phyloP scores from a whole-genome alignment of 805 yeast genomes.

The Wickerhamomyces chambardii region DNA sequence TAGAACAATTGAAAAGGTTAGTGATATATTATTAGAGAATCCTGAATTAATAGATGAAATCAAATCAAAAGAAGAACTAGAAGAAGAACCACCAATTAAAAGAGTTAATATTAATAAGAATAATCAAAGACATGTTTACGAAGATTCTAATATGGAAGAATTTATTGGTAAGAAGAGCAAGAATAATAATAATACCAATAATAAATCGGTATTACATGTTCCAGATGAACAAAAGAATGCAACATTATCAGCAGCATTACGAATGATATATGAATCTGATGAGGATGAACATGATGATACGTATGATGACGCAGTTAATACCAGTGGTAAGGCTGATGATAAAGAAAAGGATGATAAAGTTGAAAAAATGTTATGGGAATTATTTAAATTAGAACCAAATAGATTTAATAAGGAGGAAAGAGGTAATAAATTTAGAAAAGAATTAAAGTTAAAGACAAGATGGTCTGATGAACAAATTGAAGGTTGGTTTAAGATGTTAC shows the following conservation, averaged over 20 bases:
- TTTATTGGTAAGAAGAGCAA: conserved; percentile 8
- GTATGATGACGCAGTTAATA: conserved; percentile 40
- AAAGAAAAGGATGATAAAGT: conserved; percentile 23
- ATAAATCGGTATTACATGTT: conserved; percentile 14
- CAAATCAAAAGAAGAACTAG: no score
- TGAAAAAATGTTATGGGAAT: conserved; percentile 49
- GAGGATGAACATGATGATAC: conserved; percentile 87
- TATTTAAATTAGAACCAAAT: conserved; percentile 40
- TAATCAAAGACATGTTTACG: conserved; percentile 10
- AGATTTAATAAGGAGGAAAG: conserved; percentile 41
- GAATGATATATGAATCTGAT: conserved; percentile 59
- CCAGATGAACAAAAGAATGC: conserved; percentile 45
- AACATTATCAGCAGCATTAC: conserved; percentile 51
- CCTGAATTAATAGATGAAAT: conserved; percentile 36
- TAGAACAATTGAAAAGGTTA: conserved; percentile 45
- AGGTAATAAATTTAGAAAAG: conserved; percentile 38
- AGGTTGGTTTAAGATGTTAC: conserved; percentile 82
- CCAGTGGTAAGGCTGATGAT: conserved; percentile 9
- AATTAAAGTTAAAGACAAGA: conserved; percentile 38
- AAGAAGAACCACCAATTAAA: conserved; percentile 23
- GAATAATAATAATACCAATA: no score
- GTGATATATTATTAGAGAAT: conserved; percentile 53
- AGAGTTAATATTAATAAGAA: conserved; percentile 26
- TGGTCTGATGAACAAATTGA: conserved; percentile 92
- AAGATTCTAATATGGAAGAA: conserved; percentile 8